Conservation (phyloP, 2,329 filamentous ascomycete genomes). For the Samsoniella hepiali region DNA sequence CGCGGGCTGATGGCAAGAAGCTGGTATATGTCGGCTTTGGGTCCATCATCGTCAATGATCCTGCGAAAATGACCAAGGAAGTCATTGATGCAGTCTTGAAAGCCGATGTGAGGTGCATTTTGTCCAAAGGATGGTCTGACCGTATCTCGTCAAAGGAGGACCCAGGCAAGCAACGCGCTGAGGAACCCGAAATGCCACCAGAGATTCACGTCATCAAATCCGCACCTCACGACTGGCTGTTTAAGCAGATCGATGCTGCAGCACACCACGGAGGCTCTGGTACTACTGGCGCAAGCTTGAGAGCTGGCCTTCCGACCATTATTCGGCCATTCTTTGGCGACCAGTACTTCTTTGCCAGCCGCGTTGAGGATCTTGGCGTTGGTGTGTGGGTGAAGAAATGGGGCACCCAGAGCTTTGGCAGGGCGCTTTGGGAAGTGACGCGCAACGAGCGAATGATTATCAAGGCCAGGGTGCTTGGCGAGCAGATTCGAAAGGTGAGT, state of each 20-base stretch:
- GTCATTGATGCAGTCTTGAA: conserved; percentile 88
- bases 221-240: conserved; percentile 95
- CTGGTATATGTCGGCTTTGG: conserved; percentile 97
- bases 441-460: conserved; percentile 87
- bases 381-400: conserved; percentile 86
- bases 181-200: conserved; percentile 64
- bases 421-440: conserved; percentile 87
- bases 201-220: conserved; percentile 87
- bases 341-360: conserved; percentile 89
- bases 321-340: conserved; percentile 97
- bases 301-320: conserved; percentile 89
- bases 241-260: conserved; percentile 87
- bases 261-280: conserved; percentile 93
- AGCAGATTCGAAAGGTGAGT: conserved; percentile 80
- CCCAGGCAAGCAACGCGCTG: conserved; percentile 47
- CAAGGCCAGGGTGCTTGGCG: conserved; percentile 77
- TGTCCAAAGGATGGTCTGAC: conserved; percentile 97
- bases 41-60: conserved; percentile 90
- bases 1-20: conserved; percentile 79
- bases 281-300: conserved; percentile 87
- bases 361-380: conserved; percentile 90
- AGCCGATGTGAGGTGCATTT: conserved; percentile 88
- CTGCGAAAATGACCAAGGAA: conserved; percentile 83
- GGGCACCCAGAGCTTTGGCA: conserved; percentile 79
- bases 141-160: conserved; percentile 54